Conservation (phyloP, 139 green algal genomes). For the Chlamydomonas sphaeroides region DNA sequence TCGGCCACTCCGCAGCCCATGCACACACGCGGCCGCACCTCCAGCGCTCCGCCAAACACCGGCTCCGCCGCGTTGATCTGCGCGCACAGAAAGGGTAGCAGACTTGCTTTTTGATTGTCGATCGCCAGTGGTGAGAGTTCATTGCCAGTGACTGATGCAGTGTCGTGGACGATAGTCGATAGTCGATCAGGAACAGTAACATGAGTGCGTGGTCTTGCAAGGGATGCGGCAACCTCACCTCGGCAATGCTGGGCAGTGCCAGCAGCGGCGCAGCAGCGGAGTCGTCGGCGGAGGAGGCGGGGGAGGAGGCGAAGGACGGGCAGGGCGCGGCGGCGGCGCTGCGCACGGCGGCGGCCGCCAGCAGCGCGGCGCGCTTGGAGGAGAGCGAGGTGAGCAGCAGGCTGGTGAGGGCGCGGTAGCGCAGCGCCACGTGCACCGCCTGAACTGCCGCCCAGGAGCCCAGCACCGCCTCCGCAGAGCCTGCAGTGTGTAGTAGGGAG, state of each 20-base stretch:
- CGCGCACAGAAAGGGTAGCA: too few species aligned
- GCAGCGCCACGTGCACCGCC: slow-evolving; percentile 67
- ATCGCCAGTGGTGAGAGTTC: too few species aligned
- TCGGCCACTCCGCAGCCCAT: slow-evolving; percentile 55
- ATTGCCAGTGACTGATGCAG: too few species aligned
- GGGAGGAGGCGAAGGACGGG: too few species aligned
- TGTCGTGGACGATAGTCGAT: too few species aligned
- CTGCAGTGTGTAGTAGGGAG: too few species aligned
- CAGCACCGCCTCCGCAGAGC: slow-evolving; percentile 59
- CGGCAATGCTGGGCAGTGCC: slow-evolving; percentile 44
- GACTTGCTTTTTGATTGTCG: too few species aligned
- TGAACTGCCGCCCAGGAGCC: slow-evolving; percentile 70
- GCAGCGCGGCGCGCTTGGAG: slow-evolving; percentile 65
- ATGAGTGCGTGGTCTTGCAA: too few species aligned
- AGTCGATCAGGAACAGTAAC: too few species aligned
- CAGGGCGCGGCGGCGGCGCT: slow-evolving; percentile 10
- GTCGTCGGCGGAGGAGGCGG: too few species aligned
- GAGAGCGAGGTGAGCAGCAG: slow-evolving; percentile 76
- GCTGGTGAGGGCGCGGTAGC: slow-evolving; percentile 62
- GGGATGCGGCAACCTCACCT: too few species aligned
- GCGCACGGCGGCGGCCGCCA: slow-evolving; percentile 47
- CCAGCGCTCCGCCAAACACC: slow-evolving; percentile 20
- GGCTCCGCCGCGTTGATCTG: slow-evolving; percentile 52
- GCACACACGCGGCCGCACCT: slow-evolving; percentile 35
- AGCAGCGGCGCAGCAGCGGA: too few species aligned